Conservation (phyloP, 202 grass and related monocot species). For the Tripidium arundinaceum region DNA sequence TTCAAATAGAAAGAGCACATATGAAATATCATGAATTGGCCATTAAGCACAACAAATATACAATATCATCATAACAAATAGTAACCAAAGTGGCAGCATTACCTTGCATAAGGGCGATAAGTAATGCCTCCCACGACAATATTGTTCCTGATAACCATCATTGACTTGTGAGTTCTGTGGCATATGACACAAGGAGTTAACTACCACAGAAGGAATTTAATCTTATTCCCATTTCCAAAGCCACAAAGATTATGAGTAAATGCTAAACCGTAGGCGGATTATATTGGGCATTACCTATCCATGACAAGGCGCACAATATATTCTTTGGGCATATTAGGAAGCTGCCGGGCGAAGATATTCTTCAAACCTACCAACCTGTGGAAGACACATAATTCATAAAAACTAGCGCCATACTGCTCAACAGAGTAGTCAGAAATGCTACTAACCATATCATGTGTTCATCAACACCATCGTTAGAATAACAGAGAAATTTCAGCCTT, state of each 20-base stretch:
- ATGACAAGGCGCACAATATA: constrained; percentile 98
- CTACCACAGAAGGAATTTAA: constrained; percentile 9
- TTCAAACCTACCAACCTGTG: constrained; percentile 96
- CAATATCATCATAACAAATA: constrained; percentile 9
- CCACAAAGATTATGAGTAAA: not conserved
- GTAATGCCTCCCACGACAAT: constrained; percentile 97
- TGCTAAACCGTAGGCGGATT: not conserved
- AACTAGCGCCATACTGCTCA: not conserved
- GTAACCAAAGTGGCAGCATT: constrained; percentile 18
- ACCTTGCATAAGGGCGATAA: constrained; percentile 94
- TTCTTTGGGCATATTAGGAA: constrained; percentile 99
- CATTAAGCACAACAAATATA: not conserved
- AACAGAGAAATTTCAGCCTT: constrained; percentile 86
- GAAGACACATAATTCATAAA: constrained; percentile 10
- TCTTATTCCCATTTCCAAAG: not conserved
- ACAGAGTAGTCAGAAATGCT: not conserved
- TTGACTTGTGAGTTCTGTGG: constrained; percentile 97
- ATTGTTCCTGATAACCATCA: constrained; percentile 99
- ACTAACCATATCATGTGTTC: constrained; percentile 97
- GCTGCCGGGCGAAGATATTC: constrained; percentile 97
- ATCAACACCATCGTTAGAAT: constrained; percentile 90
- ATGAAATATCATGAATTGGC: not conserved
- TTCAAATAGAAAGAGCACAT: not conserved
- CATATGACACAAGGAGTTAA: constrained; percentile 12
- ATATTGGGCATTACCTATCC: constrained; percentile 65